Evolutionary conservation across 768 basidiomycete species (phyloP), one percentile per base, ranked within the genome.

Genomic region (Grammothele lineata): DNA sequence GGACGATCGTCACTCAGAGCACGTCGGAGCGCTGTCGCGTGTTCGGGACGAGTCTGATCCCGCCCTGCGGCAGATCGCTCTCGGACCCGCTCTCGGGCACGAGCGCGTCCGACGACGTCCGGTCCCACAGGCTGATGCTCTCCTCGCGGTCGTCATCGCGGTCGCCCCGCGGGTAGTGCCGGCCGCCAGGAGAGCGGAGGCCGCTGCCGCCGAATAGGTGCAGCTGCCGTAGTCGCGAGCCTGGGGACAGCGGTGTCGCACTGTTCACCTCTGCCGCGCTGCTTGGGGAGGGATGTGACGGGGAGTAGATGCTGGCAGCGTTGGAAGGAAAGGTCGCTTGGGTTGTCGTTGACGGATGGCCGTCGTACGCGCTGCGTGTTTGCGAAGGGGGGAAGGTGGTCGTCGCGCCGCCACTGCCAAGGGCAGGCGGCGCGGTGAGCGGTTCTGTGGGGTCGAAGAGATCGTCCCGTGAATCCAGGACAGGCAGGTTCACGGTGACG

Each of bases 121-220:
- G 35, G 17, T 53, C 51, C 55, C 51, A 61, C 8, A 66, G 50
- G 34, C 58, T 57, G 44, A 50, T 50, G 45, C 60, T 65, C 55
- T 65, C 62, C 45, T 61, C 62, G 30, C 41, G 50, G 45, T 65
- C 63, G 25, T 59, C 60, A 5, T 54, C 53, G 4, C 45, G 42
- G 27, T 53, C 45, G 22, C 59, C 57, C 12, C 50, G 48, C 4
- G 63, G 63, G 36, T 65, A 65, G 25, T 57, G 36, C 25, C 55
- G 48, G 12, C 37, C 53, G n/a, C 47, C 35, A 17, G 32, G 55
- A 14, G 36, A 49, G 40, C 47, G 49, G n/a, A n/a, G n/a, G n/a
- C n/a, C n/a, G n/a, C n/a, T n/a, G n/a, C n/a, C n/a, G 34, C 35
- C 37, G 27, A 44, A 48, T 27, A 48, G 57, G 18, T 51, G 50